Conservation (phyloP, 352 stramenopile species). For the Thalassiosira livingstoniorum region DNA sequence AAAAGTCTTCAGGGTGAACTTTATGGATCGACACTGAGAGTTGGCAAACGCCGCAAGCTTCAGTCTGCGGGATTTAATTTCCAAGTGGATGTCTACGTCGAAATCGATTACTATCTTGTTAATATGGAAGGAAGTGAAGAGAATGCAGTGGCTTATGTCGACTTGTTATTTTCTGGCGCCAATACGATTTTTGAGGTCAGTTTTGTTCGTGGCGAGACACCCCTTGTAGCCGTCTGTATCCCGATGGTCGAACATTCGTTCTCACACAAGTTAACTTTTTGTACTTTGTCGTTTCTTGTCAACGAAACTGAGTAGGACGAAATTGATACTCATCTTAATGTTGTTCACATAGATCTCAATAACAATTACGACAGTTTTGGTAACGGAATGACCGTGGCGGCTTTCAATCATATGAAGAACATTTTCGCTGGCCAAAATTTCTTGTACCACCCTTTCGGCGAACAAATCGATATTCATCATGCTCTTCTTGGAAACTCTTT, state of each 20-base stretch:
- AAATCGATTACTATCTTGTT: slow-evolving; percentile 16
- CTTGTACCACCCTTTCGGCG: background rate
- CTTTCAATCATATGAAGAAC: background rate
- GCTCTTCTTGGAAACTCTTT: slow-evolving; percentile 35
- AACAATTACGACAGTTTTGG: slow-evolving; percentile 11
- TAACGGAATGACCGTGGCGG: background rate
- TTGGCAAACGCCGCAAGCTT: slow-evolving; percentile 16
- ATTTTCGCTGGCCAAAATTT: background rate
- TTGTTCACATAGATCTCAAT: background rate
- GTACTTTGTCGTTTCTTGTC: background rate
- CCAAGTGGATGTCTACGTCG: slow-evolving; percentile 26
- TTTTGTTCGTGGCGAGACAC: background rate
- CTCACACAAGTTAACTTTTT: no score
- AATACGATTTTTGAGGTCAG: slow-evolving; percentile 27
- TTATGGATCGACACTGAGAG: background rate
- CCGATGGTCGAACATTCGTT: no score
- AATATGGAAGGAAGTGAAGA: background rate
- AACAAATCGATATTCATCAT: slow-evolving; percentile 40
- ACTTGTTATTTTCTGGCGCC: slow-evolving; percentile 1
- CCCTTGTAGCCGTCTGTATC: no score
- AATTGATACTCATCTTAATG: slow-evolving; percentile 19
- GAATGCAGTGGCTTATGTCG: slow-evolving; percentile 9
- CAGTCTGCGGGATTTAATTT: slow-evolving; percentile 3
- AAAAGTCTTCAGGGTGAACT: background rate
- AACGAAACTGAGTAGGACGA: background rate